Evolutionary conservation across 129 eudicot genomes (phyloP), one percentile per base, ranked within the genome.

Genomic region (Cynara cardunculus): DNA sequence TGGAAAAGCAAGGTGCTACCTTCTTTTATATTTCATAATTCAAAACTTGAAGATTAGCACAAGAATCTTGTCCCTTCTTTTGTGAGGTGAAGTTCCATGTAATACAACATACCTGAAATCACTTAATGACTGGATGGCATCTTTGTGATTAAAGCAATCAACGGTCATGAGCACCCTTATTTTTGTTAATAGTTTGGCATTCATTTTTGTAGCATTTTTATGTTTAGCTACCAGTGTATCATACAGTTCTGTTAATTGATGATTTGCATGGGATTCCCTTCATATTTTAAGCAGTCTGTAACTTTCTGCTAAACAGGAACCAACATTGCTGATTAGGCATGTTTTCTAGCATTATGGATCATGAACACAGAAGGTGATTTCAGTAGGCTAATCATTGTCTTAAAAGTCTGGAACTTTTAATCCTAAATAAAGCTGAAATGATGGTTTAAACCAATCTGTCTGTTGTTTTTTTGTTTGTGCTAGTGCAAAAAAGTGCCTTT

Each of bases 1-100:
- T 30, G 9, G 75, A 76, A 83, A 80, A 69, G 24, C 81, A 86
- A 86, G 89, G 91, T 88, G 79, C 24, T 65, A 53, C 73, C 6
- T 62, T 56, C n/a, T 35, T 71, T 71, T 77, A 18, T 10, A 24
- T 72, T 39, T 46, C 31, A 31, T 74, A 79, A 77, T 72, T 76
- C 24, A 44, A 16, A 64, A 71, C 53, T 22, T 35, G 22, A 74
- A 2, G 34, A 61, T 37, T 13, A 74, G 18, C 30, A 25, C 24
- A 61, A 61, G 7, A 4, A 59, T 76, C 62, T 16, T 25, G 39
- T 32, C 21, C 10, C 74, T 32, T 49, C 39, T 59, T 62, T 76
- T 34, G 34, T 76, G 53, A 30, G 64, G 25, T 41, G 22, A 8
- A 46, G 10, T 21, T 25, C n/a, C 35, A 53, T 24, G 12, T 26